Conservation (phyloP, 495 filamentous ascomycete genomes). For the Evansstolkia leycettana region DNA sequence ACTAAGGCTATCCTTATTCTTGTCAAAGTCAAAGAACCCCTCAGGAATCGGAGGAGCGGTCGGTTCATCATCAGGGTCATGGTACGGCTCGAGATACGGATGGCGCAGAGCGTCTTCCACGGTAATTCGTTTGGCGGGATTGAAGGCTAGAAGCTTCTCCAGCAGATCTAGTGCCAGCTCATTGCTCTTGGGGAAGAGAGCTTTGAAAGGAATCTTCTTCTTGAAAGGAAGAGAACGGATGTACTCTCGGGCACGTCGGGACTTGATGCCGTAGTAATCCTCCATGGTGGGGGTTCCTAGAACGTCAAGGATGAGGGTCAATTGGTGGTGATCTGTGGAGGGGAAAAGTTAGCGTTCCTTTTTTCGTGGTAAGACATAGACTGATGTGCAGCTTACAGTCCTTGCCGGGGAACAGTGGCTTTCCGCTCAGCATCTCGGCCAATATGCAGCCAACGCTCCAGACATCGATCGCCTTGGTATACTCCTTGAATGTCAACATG, state of each 20-base stretch:
- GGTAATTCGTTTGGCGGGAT: slow-evolving; percentile 95
- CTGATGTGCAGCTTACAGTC: slow-evolving; percentile 61
- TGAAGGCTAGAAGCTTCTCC: slow-evolving; percentile 94
- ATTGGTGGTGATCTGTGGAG: slow-evolving; percentile 91
- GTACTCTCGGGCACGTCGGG: slow-evolving; percentile 92
- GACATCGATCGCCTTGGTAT: slow-evolving; percentile 99
- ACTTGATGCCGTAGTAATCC: slow-evolving; percentile 99
- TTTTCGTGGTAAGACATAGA: no score
- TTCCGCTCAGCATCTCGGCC: slow-evolving; percentile 99
- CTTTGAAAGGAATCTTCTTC: slow-evolving; percentile 98
- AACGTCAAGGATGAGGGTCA: slow-evolving; percentile 95
- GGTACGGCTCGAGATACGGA: slow-evolving; percentile 96
- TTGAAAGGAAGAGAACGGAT: slow-evolving; percentile 99
- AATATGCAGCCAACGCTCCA: slow-evolving; percentile 99
- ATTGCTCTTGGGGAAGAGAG: slow-evolving; percentile 94
- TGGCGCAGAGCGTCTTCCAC: slow-evolving; percentile 96
- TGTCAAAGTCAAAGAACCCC: slow-evolving; percentile 99
- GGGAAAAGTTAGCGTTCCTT: no score
- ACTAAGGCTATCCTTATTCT: slow-evolving; percentile 96
- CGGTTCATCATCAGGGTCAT: slow-evolving; percentile 98
- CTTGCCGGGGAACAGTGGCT: slow-evolving; percentile 97
- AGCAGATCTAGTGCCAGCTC: slow-evolving; percentile 87
- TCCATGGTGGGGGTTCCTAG: slow-evolving; percentile 99
- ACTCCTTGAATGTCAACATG: slow-evolving; percentile 99
- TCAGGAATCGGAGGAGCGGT: slow-evolving; percentile 93